Evolutionary conservation across 768 basidiomycete genomes (phyloP), one percentile per base, ranked within the genome.

Genomic region (Rhodotorula diobovata): DNA sequence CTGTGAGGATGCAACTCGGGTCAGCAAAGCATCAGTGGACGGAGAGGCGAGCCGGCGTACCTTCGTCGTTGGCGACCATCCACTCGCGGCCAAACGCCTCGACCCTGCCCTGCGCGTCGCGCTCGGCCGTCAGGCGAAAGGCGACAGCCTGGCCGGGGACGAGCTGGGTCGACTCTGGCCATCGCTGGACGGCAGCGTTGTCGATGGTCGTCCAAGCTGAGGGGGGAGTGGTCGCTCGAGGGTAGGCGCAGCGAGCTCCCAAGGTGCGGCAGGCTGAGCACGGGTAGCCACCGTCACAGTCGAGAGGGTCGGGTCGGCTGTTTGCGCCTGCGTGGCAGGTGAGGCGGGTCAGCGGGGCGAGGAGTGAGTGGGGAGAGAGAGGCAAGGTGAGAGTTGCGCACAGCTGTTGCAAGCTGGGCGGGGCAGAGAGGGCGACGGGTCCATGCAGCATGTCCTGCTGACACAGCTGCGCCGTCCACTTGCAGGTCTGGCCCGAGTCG

Each of bases 131-230:
- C 1, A 74, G 46, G 28, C 73, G 46, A 0, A 30, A 58, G 6
- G 34, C 39, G 6, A 46, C 68, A 0, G 21, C 25, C 11, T 35
- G 18, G 2, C 73, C 73, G 9, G 30, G 56, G 2, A 48, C 10
- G 35, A 70, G 37, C 35, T 30, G 43, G 9, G 45, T 41, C 30
- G 69, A 37, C 35, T 74, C 68, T 9, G 66, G 23, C 66, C 68
- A 74, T 28, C 34, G 66, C 48, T 66, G 65, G 4, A 73, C 48
- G 14, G 28, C 9, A 1, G 37, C 14, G 12, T 14, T 21, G 20
- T 53, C 45, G 9, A 28, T 8, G 20, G 2, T 58, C 28, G 65
- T 28, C 68, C 68, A 70, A 45, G 64, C 41, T 43, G 72, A 69
- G 28, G 37, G 10, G 37, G 43, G 50, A 1, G 53, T 21, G 1